These are phyloP conservation scores for Lithocarpus polystachyus DNA, from an alignment of 306 rosid genomes.

Conservation along the genomic window DNA sequence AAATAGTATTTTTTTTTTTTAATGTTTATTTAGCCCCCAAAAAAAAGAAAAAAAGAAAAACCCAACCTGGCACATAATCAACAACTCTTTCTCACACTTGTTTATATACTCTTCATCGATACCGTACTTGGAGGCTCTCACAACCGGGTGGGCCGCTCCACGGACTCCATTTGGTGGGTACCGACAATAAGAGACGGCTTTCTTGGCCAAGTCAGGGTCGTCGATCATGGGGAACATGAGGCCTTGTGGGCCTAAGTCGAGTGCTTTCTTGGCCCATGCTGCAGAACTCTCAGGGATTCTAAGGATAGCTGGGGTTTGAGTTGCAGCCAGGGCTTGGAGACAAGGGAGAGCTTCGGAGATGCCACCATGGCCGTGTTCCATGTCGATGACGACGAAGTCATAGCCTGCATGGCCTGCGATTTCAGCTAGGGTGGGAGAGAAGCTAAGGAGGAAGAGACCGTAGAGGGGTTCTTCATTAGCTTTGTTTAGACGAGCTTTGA, in stretches of 20 bases:
- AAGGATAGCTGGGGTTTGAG: constrained; percentile 57
- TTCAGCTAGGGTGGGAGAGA: constrained; percentile 77
- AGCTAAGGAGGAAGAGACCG: constrained; percentile 67
- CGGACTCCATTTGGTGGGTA: constrained; percentile 64
- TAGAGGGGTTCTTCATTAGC: constrained; percentile 57
- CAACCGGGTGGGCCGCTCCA: constrained; percentile 68
- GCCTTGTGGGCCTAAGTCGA: constrained; percentile 78
- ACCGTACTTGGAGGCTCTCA: constrained; percentile 68
- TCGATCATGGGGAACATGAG: constrained; percentile 83
- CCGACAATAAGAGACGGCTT: constrained; percentile 63
- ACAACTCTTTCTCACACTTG: constrained; percentile 52
- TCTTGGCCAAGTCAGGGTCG: constrained; percentile 36
- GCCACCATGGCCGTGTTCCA: constrained; percentile 81
- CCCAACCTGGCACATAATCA: constrained; percentile 67
- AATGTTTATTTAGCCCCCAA: too few relatives aligned
- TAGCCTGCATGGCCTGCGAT: constrained; percentile 71
- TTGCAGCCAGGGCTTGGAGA: constrained; percentile 65
- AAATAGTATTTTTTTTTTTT: too few relatives aligned
- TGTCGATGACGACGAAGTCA: constrained; percentile 70
- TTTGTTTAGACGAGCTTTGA: constrained; percentile 53
- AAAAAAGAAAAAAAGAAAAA: neutral
- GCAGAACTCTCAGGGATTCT: constrained; percentile 62
- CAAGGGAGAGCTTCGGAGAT: constrained; percentile 59
- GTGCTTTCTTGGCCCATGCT: constrained; percentile 77
- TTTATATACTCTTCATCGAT: constrained; percentile 64